Evolutionary conservation across 148 eudicot species (phyloP), one percentile per base, ranked within the genome.

Genomic region (Diospyros lotus): DNA sequence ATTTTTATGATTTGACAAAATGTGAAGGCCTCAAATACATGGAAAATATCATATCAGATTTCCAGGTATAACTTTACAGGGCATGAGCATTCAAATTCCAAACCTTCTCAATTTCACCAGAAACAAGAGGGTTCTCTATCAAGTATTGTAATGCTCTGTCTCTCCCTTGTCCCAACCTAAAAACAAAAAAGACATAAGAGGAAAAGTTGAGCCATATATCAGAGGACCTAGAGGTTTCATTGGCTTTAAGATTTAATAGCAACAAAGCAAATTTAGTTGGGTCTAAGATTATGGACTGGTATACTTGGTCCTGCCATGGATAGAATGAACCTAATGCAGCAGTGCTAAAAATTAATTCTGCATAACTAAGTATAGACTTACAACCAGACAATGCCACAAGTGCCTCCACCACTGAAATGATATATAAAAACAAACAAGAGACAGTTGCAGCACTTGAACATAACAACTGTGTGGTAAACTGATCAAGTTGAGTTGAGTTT

Each of bases 81-180:
- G 78, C 65, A 74, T 14, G 28, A 68, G 74, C 58, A 28, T 17
- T 63, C 86, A 73, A 77, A 91, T 97, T 17, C 66, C 86, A 73
- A 77, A 91, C 98, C 97, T 94, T 93, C 80, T 94, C 98, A 72
- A 94, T 91, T 75, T 94, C 97, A 71, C 81, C 85, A n/a, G 84
- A 84, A 55, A 94, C 68, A 63, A 64, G 89, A 67, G 93, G 92
- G 74, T 90, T 91, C 71, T 91, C 98, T 84, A 86, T 88, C 86
- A 94, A 82, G 84, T 78, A 92, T 75, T 91, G 95, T 81, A 94
- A 75, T 48, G 95, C 90, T 75, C 79, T 87, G 75, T 94, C 98
- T 85, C 98, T 87, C 83, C 98, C 98, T 77, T 91, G 98, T 73
- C 98, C 98, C 90, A 94, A 84, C 84, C 98, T 94, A 65, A 58